These are phyloP conservation scores for Ziziphus jujuba DNA, from an alignment of 306 rosid genomes.

Conservation along the genomic window DNA sequence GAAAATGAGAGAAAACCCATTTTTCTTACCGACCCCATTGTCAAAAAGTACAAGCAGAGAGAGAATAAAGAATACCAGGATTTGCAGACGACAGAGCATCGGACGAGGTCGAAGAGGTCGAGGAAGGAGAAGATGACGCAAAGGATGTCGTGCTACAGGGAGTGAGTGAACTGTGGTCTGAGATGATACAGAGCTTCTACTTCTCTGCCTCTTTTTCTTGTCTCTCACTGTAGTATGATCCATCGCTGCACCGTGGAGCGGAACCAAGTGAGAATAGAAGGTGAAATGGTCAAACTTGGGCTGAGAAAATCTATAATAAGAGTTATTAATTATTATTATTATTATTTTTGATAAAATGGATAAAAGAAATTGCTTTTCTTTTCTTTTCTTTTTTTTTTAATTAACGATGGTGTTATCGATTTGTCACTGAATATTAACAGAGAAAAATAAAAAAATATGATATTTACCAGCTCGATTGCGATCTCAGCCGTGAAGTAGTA, in stretches of 20 bases:
- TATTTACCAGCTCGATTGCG: too few relatives aligned
- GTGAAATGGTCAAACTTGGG: too few relatives aligned
- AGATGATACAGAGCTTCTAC: constrained; percentile 25
- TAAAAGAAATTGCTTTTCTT: too few relatives aligned
- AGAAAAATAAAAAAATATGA: too few relatives aligned
- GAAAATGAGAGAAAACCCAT: constrained; percentile 5
- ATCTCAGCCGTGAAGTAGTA: too few relatives aligned
- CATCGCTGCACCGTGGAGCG: constrained; percentile 21
- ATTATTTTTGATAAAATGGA: too few relatives aligned
- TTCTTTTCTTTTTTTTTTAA: too few relatives aligned
- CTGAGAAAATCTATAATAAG: too few relatives aligned
- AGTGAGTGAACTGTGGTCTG: constrained; percentile 36
- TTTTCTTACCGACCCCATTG: background rate
- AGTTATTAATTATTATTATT: too few relatives aligned
- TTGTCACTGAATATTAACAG: too few relatives aligned
- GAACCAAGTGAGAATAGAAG: too few relatives aligned
- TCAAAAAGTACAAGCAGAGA: background rate
- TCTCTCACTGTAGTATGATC: constrained; percentile 21
- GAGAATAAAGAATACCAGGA: constrained; percentile 45
- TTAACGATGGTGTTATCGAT: too few relatives aligned
- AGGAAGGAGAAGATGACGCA: constrained; percentile 55
- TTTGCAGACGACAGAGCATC: constrained; percentile 74
- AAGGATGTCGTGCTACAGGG: constrained; percentile 57
- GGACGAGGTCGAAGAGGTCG: constrained; percentile 76
- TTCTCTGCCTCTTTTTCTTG: constrained; percentile 14